phyloP scores from a whole-genome alignment of 257 asterid species.

The Lycium ferocissimum region DNA sequence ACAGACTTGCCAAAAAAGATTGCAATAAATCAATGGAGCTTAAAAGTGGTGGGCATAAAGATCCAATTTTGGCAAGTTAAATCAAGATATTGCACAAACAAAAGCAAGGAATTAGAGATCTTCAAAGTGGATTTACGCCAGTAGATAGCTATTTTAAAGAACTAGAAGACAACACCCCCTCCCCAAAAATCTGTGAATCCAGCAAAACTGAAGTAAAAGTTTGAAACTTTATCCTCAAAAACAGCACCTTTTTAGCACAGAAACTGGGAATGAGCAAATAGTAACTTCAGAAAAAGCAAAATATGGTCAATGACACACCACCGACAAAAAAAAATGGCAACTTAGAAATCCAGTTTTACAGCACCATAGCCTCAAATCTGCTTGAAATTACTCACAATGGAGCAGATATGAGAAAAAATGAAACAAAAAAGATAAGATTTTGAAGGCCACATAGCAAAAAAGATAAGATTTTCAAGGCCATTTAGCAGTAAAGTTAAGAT shows the following conservation, averaged over 20 bases:
- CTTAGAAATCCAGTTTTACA: neutral
- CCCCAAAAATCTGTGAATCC: conserved; percentile 30
- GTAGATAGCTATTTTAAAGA: neutral
- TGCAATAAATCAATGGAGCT: conserved; percentile 47
- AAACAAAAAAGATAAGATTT: conserved; percentile 28
- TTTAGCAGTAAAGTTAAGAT: conserved; percentile 42
- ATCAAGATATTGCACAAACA: conserved; percentile 33
- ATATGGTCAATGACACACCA: conserved; percentile 31
- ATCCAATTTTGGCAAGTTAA: conserved; percentile 45
- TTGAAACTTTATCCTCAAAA: conserved; percentile 32
- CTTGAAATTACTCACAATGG: conserved; percentile 16
- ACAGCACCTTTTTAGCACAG: conserved; percentile 33
- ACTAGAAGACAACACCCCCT: conserved; percentile 23
- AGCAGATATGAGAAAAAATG: conserved; percentile 11
- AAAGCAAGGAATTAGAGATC: neutral
- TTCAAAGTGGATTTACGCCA: conserved; percentile 24
- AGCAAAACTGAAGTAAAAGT: conserved; percentile 32
- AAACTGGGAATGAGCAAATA: conserved; percentile 33
- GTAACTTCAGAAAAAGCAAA: conserved; percentile 30
- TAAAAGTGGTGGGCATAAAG: neutral
- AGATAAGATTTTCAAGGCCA: conserved; percentile 23
- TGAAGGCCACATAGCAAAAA: conserved; percentile 9
- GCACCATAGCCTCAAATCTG: neutral
- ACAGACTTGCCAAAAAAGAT: neutral
- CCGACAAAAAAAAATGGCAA: neutral